Conservation (phyloP, 2,329 filamentous ascomycete species). For the Aspergillaceae sp. region DNA sequence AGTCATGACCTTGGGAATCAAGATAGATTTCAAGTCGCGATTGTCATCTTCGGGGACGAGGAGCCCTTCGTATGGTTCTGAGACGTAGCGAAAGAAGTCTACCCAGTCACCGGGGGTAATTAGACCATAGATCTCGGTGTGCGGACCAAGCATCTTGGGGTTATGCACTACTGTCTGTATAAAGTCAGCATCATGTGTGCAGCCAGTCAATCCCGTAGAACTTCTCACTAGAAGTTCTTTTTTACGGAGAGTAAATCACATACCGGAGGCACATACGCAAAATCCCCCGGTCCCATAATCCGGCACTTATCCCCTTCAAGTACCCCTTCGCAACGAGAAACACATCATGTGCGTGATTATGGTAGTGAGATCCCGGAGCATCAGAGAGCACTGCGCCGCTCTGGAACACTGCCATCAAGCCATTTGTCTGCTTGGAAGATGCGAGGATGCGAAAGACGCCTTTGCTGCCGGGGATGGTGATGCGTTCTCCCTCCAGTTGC, state of each 20-base stretch:
- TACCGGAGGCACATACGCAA: conserved; percentile 51
- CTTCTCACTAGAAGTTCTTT: too few species aligned
- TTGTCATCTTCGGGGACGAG: conserved; percentile 45
- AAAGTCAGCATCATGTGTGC: neutral
- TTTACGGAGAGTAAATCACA: conserved; percentile 5
- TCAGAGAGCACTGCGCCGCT: conserved; percentile 39
- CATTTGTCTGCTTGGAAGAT: conserved; percentile 45
- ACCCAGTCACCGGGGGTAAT: conserved; percentile 53
- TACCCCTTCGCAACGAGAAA: conserved; percentile 49
- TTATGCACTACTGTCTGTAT: conserved; percentile 45
- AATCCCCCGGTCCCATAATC: conserved; percentile 48
- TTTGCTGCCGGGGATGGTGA: conserved; percentile 47
- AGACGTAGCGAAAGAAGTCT: conserved; percentile 53
- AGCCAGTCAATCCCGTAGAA: too few species aligned
- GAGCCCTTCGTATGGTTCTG: conserved; percentile 44
- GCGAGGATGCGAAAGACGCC: conserved; percentile 44
- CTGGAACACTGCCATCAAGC: conserved; percentile 44
- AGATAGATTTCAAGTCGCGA: conserved; percentile 42
- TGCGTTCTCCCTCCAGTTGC: conserved; percentile 44
- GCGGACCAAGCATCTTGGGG: conserved; percentile 46
- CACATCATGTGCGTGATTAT: conserved; percentile 49
- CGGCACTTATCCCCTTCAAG: conserved; percentile 48
- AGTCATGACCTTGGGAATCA: conserved; percentile 49
- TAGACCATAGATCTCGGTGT: conserved; percentile 48
- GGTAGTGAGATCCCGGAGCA: conserved; percentile 47